Conservation (phyloP, 225 moss, liverwort and hornwort species). For the Asterella californica region DNA sequence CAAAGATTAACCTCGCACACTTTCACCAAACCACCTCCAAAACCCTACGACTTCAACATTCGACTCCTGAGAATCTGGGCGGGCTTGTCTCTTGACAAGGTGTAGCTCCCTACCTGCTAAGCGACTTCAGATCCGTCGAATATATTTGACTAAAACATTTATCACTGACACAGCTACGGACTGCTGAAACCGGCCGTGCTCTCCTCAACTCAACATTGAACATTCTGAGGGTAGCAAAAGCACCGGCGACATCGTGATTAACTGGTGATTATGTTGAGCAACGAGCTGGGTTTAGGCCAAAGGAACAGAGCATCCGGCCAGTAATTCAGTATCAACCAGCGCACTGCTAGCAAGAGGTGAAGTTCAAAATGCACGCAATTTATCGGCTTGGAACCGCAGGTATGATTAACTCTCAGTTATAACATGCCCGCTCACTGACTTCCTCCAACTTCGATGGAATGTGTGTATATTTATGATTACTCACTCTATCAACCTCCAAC, state of each 20-base stretch:
- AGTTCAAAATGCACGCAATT: background rate
- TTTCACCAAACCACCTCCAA: background rate
- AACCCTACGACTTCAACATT: background rate
- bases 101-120: background rate
- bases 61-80: background rate
- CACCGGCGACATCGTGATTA: background rate
- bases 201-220: background rate
- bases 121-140: background rate
- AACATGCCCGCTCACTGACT: background rate
- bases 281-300: background rate
- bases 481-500: background rate
- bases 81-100: background rate
- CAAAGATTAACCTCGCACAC: background rate
- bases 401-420: background rate
- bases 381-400: too few species aligned
- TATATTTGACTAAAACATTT: background rate
- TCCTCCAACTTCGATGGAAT: background rate
- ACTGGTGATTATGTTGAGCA: background rate
- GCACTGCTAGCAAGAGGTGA: background rate
- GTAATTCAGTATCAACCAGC: background rate
- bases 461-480: background rate
- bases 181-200: background rate
- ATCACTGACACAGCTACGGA: background rate
- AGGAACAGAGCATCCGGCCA: background rate
- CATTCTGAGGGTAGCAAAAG: background rate